Base-by-base conservation (phyloP, 768 basidiomycete species). In the Austroboletus festivus region DNA sequence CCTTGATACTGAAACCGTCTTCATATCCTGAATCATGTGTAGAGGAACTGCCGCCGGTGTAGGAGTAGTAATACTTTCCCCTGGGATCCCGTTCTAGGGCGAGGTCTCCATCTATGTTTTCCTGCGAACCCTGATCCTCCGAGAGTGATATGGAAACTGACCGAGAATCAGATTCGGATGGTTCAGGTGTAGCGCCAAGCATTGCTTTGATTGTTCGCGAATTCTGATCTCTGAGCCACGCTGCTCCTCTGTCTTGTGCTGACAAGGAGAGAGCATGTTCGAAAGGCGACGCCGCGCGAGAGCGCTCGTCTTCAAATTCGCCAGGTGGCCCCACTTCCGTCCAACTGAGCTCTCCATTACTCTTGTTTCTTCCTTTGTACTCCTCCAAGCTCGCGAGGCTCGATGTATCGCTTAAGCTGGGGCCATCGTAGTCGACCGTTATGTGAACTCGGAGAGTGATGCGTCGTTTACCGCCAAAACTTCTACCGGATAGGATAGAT, bases 351-450 rank as follows among this genome's bases (percentile, higher is more conserved):
- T 67, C 65, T 28, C 71, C 69, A 44, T 78, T 78, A 57, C 84
- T 84, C 47, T 72, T 75, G 55, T 84, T 85, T 38, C 76, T 71
- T 39, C 73, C 72, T 53, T 68, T 71, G 69, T 82, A 83, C 55
- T 90, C 86, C 37, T 94, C 88, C 61, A 85, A 59, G 62, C 89
- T 91, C 19, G 78, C 80, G 16, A 94, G 69, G 9, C 91, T 93
- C 10, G 82, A 83, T 2, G 92, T 89, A 56, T 96, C 94, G 9
- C 90, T 93, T 48, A 96, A 74, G 68, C 86, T 89, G 13, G 87
- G 91, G 0, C 91, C 91, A 64, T 96, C 93, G 57, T 92, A 94
- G 52, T 94, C 93, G 52, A 94, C 82, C 9, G 75, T 73, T 35
- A 97, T 83, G 38, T 84, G 75, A 30, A 96, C 81, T 9, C 80